These are phyloP conservation scores for Neopestalotiopsis sp. DNA, from an alignment of 2,329 filamentous ascomycete genomes.

Conservation along the genomic window DNA sequence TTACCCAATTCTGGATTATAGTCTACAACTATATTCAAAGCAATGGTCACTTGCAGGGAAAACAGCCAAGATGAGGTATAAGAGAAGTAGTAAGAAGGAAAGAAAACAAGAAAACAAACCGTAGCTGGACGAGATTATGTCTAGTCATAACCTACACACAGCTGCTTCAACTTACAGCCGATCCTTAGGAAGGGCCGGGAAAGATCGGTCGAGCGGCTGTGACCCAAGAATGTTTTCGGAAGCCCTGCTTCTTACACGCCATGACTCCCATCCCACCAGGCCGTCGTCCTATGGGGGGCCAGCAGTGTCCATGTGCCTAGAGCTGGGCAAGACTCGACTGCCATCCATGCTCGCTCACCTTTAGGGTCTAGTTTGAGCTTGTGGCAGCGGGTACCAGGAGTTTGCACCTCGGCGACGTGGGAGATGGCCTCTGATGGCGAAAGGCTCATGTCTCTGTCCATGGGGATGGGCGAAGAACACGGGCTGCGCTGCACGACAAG, in stretches of 20 bases:
- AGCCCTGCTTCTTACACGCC: not conserved
- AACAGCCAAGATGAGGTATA: not conserved
- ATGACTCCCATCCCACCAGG: constrained; percentile 10
- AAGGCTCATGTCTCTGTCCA: not conserved
- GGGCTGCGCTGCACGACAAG: constrained; percentile 13
- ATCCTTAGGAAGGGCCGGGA: constrained; percentile 28
- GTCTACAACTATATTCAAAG: not conserved
- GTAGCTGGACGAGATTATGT: constrained; percentile 11
- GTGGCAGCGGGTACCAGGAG: constrained; percentile 8
- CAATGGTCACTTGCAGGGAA: not conserved
- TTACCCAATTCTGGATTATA: not conserved
- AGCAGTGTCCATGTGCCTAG: constrained; percentile 5
- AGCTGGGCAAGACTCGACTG: not conserved
- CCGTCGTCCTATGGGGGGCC: not conserved
- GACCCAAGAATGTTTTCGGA: constrained; percentile 8
- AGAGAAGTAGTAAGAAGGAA: not conserved
- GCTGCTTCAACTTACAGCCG: not conserved
- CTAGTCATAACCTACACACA: constrained; percentile 9
- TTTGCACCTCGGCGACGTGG: constrained; percentile 14
- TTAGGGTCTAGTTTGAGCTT: not conserved
- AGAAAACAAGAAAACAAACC: not conserved
- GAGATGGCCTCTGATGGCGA: not conserved
- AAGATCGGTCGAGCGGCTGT: constrained; percentile 40
- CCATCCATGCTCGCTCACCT: not conserved
- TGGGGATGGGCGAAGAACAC: constrained; percentile 22